Evolutionary conservation across 495 filamentous ascomycete genomes (phyloP).

Genomic region (Podospora bellae-mahoneyi): DNA sequence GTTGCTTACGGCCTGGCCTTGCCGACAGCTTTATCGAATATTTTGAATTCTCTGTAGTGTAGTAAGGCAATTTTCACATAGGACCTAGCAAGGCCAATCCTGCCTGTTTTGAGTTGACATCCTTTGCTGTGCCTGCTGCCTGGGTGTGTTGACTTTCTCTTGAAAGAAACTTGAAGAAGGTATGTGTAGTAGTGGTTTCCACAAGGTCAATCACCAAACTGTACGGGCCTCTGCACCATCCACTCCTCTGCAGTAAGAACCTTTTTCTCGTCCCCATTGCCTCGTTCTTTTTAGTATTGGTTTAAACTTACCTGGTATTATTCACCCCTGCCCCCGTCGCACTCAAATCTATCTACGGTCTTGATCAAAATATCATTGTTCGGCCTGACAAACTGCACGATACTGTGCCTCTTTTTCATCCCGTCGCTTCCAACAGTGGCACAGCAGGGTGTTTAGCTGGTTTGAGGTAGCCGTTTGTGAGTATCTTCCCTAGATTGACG

Average conservation of each 20-base stretch:
- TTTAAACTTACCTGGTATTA: conserved; percentile 23
- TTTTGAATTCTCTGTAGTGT: not conserved
- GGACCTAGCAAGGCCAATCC: not conserved
- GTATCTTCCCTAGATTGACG: conserved; percentile 63
- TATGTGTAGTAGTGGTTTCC: too few relatives aligned
- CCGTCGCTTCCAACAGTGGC: conserved; percentile 48
- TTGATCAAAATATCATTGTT: conserved; percentile 55
- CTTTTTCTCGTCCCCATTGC: conserved; percentile 23
- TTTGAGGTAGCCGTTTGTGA: conserved; percentile 58
- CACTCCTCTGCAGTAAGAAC: conserved; percentile 48
- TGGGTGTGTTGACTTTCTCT: too few relatives aligned
- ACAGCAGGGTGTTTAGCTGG: conserved; percentile 64
- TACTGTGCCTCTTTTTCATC: conserved; percentile 50
- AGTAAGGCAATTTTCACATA: not conserved
- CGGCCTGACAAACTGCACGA: conserved; percentile 62
- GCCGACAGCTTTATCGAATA: not conserved
- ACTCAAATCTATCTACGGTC: conserved; percentile 35
- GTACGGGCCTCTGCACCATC: conserved; percentile 46
- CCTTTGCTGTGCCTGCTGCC: not conserved
- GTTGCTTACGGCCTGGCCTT: not conserved
- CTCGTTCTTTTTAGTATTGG: not conserved
- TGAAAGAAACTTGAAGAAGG: too few relatives aligned
- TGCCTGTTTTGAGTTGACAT: not conserved
- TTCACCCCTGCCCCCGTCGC: conserved; percentile 20
- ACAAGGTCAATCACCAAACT: conserved; percentile 33